Evolutionary conservation across 2,329 filamentous ascomycete genomes (phyloP).

Genomic region (Botryotinia calthae): DNA sequence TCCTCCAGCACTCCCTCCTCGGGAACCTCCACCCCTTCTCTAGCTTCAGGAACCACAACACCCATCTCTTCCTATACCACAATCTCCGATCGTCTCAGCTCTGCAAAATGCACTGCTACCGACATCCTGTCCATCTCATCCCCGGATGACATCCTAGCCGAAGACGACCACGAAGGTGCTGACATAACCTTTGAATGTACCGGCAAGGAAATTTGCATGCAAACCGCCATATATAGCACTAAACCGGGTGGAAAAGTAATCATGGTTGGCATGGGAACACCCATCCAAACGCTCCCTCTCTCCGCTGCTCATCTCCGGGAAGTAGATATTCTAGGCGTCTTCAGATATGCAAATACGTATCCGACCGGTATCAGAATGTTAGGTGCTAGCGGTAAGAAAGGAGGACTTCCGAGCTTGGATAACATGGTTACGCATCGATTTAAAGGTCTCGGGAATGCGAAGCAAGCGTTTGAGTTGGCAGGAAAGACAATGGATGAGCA

Average conservation of each 20-base stretch:
- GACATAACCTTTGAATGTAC: constrained; percentile 75
- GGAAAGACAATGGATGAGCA: constrained; percentile 64
- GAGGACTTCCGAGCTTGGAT: constrained; percentile 58
- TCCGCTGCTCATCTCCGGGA: constrained; percentile 71
- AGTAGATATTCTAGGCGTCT: constrained; percentile 75
- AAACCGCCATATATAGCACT: constrained; percentile 71
- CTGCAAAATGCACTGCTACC: constrained; percentile 49
- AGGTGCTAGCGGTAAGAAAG: constrained; percentile 42
- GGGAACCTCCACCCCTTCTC: not conserved
- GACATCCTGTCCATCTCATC: constrained; percentile 46
- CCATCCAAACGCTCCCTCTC: constrained; percentile 70
- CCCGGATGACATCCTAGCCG: constrained; percentile 36
- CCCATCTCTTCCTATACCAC: constrained; percentile 42
- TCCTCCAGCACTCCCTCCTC: constrained; percentile 27
- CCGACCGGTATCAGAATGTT: constrained; percentile 64
- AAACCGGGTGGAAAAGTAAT: constrained; percentile 69
- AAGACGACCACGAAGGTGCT: constrained; percentile 52
- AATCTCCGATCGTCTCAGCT: constrained; percentile 48
- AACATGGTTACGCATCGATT: constrained; percentile 73
- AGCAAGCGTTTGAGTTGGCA: constrained; percentile 67
- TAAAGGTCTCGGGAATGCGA: constrained; percentile 60
- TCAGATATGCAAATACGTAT: constrained; percentile 76
- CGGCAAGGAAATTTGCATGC: constrained; percentile 71
- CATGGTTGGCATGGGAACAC: constrained; percentile 77
- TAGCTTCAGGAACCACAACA: constrained; percentile 38